phyloP scores from a whole-genome alignment of 2,329 filamentous ascomycete genomes.

The Penicillium sp. region DNA sequence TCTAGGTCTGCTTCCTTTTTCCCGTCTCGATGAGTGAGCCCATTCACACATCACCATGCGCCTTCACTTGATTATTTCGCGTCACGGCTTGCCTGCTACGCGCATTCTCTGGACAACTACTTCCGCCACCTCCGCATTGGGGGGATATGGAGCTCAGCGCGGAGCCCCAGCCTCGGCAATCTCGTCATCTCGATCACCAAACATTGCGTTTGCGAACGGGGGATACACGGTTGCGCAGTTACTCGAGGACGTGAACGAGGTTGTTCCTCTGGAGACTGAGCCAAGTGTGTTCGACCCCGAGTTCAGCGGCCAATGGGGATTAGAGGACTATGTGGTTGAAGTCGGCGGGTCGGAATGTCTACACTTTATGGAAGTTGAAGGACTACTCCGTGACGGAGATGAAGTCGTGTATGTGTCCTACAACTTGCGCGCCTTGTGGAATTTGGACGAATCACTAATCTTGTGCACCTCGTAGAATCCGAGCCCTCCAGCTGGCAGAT shows the following conservation, averaged over 20 bases:
- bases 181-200: slow-evolving; percentile 31
- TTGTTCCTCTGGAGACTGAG: slow-evolving; percentile 71
- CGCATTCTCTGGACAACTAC: slow-evolving; percentile 65
- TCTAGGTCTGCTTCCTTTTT: not conserved
- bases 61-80: slow-evolving; percentile 65
- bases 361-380: slow-evolving; percentile 69
- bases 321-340: slow-evolving; percentile 86
- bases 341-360: slow-evolving; percentile 79
- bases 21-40: slow-evolving; percentile 15
- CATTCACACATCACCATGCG: slow-evolving; percentile 50
- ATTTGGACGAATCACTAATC: slow-evolving; percentile 2
- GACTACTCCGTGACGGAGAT: slow-evolving; percentile 73
- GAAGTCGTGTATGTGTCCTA: slow-evolving; percentile 59
- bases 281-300: slow-evolving; percentile 28
- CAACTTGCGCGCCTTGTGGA: not conserved
- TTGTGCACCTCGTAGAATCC: slow-evolving; percentile 54
- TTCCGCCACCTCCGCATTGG: slow-evolving; percentile 15
- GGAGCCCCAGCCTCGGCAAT: slow-evolving; percentile 31
- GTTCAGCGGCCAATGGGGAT: slow-evolving; percentile 59
- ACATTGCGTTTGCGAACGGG: slow-evolving; percentile 38
- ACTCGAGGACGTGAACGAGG: slow-evolving; percentile 69
- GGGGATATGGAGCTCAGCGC: slow-evolving; percentile 14
- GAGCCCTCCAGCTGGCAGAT: slow-evolving; percentile 69
- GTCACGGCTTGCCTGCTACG: slow-evolving; percentile 66
- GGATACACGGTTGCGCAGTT: slow-evolving; percentile 69